A percentile compares a stretch with the other conserved stretches of the same genome.
Conservation (phyloP, 768 basidiomycete genomes). For the Panellus pusillus region DNA sequence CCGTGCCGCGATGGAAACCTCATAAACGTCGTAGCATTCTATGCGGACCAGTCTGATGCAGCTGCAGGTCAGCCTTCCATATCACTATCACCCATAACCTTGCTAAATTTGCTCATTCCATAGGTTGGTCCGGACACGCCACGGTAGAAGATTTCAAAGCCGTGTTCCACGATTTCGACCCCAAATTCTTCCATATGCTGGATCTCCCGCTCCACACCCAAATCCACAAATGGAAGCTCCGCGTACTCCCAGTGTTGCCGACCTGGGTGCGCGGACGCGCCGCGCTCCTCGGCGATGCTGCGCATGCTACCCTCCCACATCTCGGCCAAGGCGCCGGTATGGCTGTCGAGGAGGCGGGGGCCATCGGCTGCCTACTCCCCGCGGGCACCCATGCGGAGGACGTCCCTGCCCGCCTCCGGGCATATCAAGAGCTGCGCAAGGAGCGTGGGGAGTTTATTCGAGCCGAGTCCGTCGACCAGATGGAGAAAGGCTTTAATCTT, state of each 20-base stretch:
- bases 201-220: constrained; percentile 4
- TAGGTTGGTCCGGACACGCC: neutral
- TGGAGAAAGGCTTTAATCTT: constrained; percentile 2
- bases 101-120: neutral
- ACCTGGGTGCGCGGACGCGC: constrained; percentile 16
- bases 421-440: constrained; percentile 12
- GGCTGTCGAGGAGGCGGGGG: constrained; percentile 24
- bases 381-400: constrained; percentile 5
- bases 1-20: constrained; percentile 2
- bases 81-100: neutral
- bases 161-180: constrained; percentile 4
- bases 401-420: constrained; percentile 6
- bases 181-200: constrained; percentile 14
- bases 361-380: constrained; percentile 9
- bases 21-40: constrained; percentile 8
- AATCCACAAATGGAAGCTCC: constrained; percentile 11
- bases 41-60: neutral
- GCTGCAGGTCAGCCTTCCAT: neutral
- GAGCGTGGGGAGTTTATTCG: constrained; percentile 14
- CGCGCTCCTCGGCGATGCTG: constrained; percentile 12
- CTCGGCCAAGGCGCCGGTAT: constrained; percentile 27
- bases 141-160: neutral
- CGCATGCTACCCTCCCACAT: constrained; percentile 27
- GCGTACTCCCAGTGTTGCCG: constrained; percentile 7
- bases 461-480: constrained; percentile 11